Evolutionary conservation across 176 grass and related monocot species (phyloP), one percentile per base, ranked within the genome.

Genomic region (Bolboschoenus planiculmis): DNA sequence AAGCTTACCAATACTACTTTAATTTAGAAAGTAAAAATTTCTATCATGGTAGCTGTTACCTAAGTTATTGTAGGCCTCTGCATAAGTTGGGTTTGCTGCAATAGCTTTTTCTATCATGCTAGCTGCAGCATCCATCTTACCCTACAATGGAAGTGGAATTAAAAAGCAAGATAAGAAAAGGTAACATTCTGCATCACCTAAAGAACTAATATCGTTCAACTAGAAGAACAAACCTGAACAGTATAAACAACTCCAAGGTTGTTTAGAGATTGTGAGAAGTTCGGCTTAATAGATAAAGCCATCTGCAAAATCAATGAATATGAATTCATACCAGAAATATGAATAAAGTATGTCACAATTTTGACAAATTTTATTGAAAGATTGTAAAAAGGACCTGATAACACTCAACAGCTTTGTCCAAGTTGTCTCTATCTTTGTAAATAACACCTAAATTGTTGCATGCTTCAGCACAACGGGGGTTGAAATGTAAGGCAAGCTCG

Each of bases 241-340:
- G 97, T 99, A 85, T 95, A 95, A 70, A 99, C 97, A 87, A 99
- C 97, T 81, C 97, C 97, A 71, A 99, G 93, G 76, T 99, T 96
- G 88, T 99, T 99, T 67, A 99, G 58, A 56, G 97, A 99, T 85
- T 99, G 97, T 14, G 97, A 93, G 78, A 99, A 99, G 75, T 86
- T 91, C 66, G 91, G 97, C 63, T 93, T 99, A 83, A 99, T 96
- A 82, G 93, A 96, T 80, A 99, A 86, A 65, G 97, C 97, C 97
- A 90, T 88, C 97, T 99, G 86, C 70, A 87, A 85, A 50, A 83
- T 1, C 77, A 54, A 67, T 53, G 18, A 77, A 51, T 51, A 78
- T 78, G 48, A 43, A 83, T 26, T 68, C 42, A 34, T 31, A 65
- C 7, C 20, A 82, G 7, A 46, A 29, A 65, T 42, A 40, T 59